Evolutionary conservation across 352 stramenopile species (phyloP), one percentile per base, ranked within the genome.

Genomic region (Pythium pyrilobum): DNA sequence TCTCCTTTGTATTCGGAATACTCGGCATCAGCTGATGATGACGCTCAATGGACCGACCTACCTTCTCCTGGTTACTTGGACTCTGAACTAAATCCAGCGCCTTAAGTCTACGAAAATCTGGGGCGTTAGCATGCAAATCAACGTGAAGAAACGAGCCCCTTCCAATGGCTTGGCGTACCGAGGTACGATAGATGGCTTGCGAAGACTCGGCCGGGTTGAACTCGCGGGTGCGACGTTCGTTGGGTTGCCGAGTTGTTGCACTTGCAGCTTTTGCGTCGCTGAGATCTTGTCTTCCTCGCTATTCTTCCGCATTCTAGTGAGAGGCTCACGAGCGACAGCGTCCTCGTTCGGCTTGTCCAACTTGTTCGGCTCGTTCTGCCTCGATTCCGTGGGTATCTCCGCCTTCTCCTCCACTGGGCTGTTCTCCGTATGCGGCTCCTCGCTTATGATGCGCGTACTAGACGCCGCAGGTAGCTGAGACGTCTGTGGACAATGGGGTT

Each of bases 81-180:
- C 24, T 62, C 21, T 48, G 57, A 23, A 52, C 56, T 27, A 66
- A 20, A 15, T 71, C 65, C 21, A 83, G 58, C 2, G 70, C 47
- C 18, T 77, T 76, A n/a, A 83, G 48, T 43, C 71, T 84, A 38
- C 5, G 44, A 15, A 6, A 39, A 47, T 21, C 10, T 33, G 10
- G 31, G 5, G 18, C 16, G 16, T 18, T 31, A 5, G 9, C 3
- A 11, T 4, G 15, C 37, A 28, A 46, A 47, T 18, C 5, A 5
- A 65, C 3, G 9, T 33, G 40, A 36, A 46, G 5, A 27, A n/a
- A n/a, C n/a, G n/a, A n/a, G n/a, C n/a, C n/a, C n/a, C 15, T 28
- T 38, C 9, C 28, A 34, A 36, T 25, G 37, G 7, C 5, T 16
- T 3, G 23, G 16, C 33, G 15, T 64, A 34, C 40, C 27, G 16